Evolutionary conservation across 2,329 filamentous ascomycete genomes (phyloP).

Genomic region (Bisporella sp.): DNA sequence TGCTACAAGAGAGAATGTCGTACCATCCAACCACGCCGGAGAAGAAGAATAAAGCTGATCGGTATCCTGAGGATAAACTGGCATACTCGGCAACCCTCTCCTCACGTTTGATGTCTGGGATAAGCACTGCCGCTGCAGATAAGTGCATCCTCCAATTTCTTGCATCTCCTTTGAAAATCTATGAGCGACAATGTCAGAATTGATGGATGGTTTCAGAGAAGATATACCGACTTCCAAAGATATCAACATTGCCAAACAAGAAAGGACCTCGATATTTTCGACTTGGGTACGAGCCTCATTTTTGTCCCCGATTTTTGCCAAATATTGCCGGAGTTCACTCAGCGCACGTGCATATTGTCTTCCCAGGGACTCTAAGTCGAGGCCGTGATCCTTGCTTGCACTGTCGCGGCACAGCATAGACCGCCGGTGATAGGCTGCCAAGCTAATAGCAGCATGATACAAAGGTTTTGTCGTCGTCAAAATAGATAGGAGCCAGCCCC

Average conservation of each 20-base stretch:
- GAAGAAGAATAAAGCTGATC: slow-evolving; percentile 34
- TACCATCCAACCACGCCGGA: slow-evolving; percentile 39
- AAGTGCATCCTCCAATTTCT: slow-evolving; percentile 45
- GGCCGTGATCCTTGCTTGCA: too few species aligned
- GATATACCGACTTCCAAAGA: slow-evolving; percentile 10
- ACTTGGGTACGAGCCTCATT: slow-evolving; percentile 41
- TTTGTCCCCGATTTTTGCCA: slow-evolving; percentile 29
- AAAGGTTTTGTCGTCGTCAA: slow-evolving; percentile 48
- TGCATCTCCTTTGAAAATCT: slow-evolving; percentile 31
- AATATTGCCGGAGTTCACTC: slow-evolving; percentile 23
- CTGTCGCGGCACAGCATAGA: slow-evolving; percentile 15
- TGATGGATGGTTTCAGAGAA: neutral
- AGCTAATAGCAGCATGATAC: slow-evolving; percentile 46
- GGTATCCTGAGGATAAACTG: neutral
- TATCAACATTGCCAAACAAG: slow-evolving; percentile 7
- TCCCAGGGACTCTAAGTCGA: neutral
- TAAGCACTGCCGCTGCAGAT: slow-evolving; percentile 26
- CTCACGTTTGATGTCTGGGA: neutral
- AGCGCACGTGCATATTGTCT: slow-evolving; percentile 20
- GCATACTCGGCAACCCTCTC: neutral
- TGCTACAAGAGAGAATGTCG: slow-evolving; percentile 42
- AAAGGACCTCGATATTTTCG: slow-evolving; percentile 42
- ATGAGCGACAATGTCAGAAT: neutral
- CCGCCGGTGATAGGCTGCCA: slow-evolving; percentile 49
- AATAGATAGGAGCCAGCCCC: slow-evolving; percentile 43